Conservation (phyloP, 1,139 yeast genomes). For the Tardiomyces depauwii region DNA sequence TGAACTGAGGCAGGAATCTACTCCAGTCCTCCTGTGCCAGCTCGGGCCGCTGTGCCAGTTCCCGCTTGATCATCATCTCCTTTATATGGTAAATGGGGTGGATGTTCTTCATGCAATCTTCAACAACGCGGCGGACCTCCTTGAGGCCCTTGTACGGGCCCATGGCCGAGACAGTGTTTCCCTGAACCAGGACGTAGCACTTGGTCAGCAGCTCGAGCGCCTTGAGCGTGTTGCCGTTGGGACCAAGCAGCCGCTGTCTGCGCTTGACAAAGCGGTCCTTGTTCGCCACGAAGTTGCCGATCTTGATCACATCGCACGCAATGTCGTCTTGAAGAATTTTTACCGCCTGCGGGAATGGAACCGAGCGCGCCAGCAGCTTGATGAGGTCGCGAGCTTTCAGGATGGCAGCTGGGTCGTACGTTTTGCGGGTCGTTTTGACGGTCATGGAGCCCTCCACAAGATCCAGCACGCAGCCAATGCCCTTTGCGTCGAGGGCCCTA, state of each 20-base stretch:
- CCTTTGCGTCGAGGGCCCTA: conserved; percentile 57
- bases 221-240: conserved; percentile 91
- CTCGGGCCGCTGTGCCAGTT: conserved; percentile 88
- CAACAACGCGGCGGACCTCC: conserved; percentile 87
- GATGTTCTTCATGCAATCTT: conserved; percentile 91
- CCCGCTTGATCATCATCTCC: conserved; percentile 95
- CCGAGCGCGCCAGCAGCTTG: conserved; percentile 88
- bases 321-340: conserved; percentile 83
- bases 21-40: conserved; percentile 96
- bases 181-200: conserved; percentile 93
- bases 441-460: conserved; percentile 97
- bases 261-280: conserved; percentile 92
- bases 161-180: conserved; percentile 95
- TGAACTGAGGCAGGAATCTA: conserved; percentile 91
- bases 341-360: conserved; percentile 93
- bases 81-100: conserved; percentile 97
- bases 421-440: conserved; percentile 88
- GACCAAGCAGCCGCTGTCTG: conserved; percentile 94
- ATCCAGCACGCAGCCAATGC: conserved; percentile 72
- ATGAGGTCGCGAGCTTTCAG: conserved; percentile 91
- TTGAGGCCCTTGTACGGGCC: conserved; percentile 93
- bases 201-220: conserved; percentile 88
- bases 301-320: conserved; percentile 94
- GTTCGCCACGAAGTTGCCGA: conserved; percentile 78
- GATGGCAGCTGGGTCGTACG: conserved; percentile 90